These are phyloP conservation scores for Pelomyxa schiedti DNA, from an alignment of 78 protist genomes.

Conservation along the genomic window DNA sequence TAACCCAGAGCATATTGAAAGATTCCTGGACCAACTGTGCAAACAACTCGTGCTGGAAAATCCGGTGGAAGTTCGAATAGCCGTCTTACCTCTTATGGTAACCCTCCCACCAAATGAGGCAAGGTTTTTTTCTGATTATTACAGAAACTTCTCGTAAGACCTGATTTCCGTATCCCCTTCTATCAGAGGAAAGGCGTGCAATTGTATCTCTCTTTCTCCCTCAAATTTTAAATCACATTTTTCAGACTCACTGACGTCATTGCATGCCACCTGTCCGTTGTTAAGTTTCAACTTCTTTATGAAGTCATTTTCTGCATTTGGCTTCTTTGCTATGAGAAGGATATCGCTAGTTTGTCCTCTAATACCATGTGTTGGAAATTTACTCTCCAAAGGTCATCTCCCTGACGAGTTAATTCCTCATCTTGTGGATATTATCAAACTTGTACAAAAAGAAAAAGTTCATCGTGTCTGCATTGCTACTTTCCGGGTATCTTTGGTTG, in stretches of 20 bases:
- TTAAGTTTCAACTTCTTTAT: slow-evolving; percentile 31
- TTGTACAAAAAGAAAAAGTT: slow-evolving; percentile 47
- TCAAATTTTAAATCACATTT: not conserved
- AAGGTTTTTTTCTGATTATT: not conserved
- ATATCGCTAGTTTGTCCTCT: slow-evolving; percentile 6
- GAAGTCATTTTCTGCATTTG: slow-evolving; percentile 54
- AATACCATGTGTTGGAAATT: not conserved
- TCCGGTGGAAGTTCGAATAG: not conserved
- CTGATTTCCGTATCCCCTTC: not conserved
- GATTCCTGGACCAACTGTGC: too few species aligned
- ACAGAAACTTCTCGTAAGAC: not conserved
- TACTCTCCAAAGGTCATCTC: not conserved
- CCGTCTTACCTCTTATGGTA: not conserved
- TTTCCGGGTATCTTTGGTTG: slow-evolving; percentile 12
- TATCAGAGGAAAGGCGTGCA: not conserved
- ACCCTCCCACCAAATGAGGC: not conserved
- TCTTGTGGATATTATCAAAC: slow-evolving; percentile 19
- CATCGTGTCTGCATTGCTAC: slow-evolving; percentile 48
- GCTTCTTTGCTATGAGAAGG: slow-evolving; percentile 51
- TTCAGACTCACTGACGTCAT: not conserved
- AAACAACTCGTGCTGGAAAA: too few species aligned
- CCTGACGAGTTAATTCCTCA: slow-evolving; percentile 28
- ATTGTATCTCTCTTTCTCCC: not conserved
- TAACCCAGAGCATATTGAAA: too few species aligned
- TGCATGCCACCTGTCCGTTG: slow-evolving; percentile 12